Conservation (phyloP, 169 alveolate species). For the Toxoplasma gondii region DNA sequence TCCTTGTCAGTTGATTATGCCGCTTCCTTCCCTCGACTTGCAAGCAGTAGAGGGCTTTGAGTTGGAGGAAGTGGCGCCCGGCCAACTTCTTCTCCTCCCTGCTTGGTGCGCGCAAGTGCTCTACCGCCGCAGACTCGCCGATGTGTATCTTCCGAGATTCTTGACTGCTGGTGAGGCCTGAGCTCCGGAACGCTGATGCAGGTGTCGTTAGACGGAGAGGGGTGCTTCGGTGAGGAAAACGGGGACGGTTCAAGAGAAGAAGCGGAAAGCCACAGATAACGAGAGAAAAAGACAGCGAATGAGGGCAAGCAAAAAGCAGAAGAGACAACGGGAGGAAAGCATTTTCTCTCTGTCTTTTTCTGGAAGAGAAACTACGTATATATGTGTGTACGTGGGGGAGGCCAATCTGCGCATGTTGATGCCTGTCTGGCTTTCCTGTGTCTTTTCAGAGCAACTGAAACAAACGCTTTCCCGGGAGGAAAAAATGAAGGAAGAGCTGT, state of each 20-base stretch:
- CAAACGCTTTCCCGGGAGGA: slow-evolving; percentile 13
- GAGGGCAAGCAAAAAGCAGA: too few species aligned
- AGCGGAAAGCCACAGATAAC: too few species aligned
- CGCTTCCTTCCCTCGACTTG: slow-evolving; percentile 49
- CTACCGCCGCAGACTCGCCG: neutral
- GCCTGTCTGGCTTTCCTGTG: neutral
- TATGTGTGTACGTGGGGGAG: neutral
- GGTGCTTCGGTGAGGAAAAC: too few species aligned
- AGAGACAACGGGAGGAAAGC: too few species aligned
- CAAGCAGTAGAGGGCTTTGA: slow-evolving; percentile 37
- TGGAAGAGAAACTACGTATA: too few species aligned
- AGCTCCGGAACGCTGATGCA: neutral
- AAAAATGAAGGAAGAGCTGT: slow-evolving; percentile 29
- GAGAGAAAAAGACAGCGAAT: too few species aligned
- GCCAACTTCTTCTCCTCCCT: slow-evolving; percentile 44
- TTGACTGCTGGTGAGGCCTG: slow-evolving; percentile 40
- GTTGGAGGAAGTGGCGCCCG: slow-evolving; percentile 24
- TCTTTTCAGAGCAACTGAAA: slow-evolving; percentile 30
- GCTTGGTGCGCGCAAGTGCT: slow-evolving; percentile 61
- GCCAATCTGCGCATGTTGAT: neutral
- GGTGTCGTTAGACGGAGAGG: neutral
- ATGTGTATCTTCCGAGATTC: slow-evolving; percentile 34
- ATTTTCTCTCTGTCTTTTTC: too few species aligned
- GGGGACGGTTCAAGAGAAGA: too few species aligned
- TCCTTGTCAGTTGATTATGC: slow-evolving; percentile 26